These are phyloP conservation scores for Gymnopus androsaceus DNA, from an alignment of 1,284 basidiomycete genomes.

Conservation along the genomic window DNA sequence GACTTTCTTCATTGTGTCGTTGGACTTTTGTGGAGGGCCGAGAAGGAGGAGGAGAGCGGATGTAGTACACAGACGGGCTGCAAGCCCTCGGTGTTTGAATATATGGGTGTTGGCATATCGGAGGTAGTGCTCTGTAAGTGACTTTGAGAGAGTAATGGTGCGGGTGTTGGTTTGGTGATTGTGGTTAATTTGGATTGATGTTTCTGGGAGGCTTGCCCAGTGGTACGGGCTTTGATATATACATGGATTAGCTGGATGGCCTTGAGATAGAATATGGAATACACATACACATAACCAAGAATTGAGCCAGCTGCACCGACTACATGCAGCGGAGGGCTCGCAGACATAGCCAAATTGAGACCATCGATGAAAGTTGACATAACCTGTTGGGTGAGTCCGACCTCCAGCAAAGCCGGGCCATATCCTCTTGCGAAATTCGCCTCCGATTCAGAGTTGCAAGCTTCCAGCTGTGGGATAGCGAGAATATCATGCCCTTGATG, in stretches of 20 bases:
- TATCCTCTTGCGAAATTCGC: constrained; percentile 24
- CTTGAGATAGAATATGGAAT: neutral
- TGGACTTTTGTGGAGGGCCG: constrained; percentile 8
- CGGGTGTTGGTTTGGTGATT: constrained; percentile 22
- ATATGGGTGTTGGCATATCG: constrained; percentile 27
- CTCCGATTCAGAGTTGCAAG: constrained; percentile 13
- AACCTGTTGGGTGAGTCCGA: constrained; percentile 21
- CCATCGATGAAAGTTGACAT: constrained; percentile 25
- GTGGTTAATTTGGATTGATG: constrained; percentile 21
- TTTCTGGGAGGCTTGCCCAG: constrained; percentile 24
- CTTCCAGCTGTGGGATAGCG: constrained; percentile 21
- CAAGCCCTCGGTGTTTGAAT: constrained; percentile 27
- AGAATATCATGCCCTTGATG: constrained; percentile 1
- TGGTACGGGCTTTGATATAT: constrained; percentile 20
- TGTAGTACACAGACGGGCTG: constrained; percentile 28
- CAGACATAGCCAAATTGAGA: constrained; percentile 26
- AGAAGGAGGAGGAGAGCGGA: constrained; percentile 26
- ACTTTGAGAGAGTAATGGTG: constrained; percentile 29
- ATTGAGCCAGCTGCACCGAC: constrained; percentile 20
- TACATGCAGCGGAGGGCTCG: constrained; percentile 22
- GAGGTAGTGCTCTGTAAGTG: constrained; percentile 31
- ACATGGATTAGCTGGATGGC: neutral
- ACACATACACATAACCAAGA: constrained; percentile 26
- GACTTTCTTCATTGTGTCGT: constrained; percentile 16
- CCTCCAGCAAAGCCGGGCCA: constrained; percentile 14